Conservation (phyloP, 192 early-diverging fungal genomes). For the Entomortierella chlamydospora region DNA sequence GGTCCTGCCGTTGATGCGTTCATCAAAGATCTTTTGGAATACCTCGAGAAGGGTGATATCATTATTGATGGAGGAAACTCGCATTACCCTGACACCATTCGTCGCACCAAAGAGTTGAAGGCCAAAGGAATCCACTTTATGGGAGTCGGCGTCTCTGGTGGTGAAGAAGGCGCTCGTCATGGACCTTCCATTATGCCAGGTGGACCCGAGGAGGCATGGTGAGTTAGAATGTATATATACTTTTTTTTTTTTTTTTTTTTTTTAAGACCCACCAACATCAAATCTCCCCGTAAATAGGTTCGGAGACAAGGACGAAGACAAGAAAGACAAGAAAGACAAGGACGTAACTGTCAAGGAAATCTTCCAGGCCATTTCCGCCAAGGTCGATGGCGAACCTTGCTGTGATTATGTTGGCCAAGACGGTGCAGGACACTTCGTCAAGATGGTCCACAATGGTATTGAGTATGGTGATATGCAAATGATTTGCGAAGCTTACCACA, state of each 20-base stretch:
- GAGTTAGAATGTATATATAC: constrained; percentile 22
- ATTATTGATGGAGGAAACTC: constrained; percentile 99
- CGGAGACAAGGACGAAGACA: too few relatives aligned
- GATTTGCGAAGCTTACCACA: constrained; percentile 95
- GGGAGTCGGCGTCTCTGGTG: constrained; percentile 97
- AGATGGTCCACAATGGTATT: constrained; percentile 99
- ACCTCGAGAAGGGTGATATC: constrained; percentile 92
- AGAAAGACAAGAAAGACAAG: too few relatives aligned
- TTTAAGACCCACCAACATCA: not conserved
- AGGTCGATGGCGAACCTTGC: constrained; percentile 88
- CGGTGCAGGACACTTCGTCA: constrained; percentile 98
- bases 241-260: not conserved
- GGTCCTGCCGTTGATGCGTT: constrained; percentile 95
- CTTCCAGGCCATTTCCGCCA: constrained; percentile 96
- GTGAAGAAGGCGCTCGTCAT: constrained; percentile 98
- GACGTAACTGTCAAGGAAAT: constrained; percentile 95
- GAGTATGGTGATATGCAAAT: constrained; percentile 99
- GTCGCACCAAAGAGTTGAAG: constrained; percentile 89
- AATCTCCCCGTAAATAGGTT: too few relatives aligned
- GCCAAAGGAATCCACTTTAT: constrained; percentile 94
- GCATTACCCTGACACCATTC: constrained; percentile 96
- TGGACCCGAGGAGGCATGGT: constrained; percentile 94
- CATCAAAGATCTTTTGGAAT: constrained; percentile 89
- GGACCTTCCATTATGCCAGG: constrained; percentile 99
- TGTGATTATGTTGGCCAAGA: constrained; percentile 99